Evolutionary conservation across 139 green algal genomes (phyloP), one percentile per base, ranked within the genome.

Genomic region (Chlorella sp.): DNA sequence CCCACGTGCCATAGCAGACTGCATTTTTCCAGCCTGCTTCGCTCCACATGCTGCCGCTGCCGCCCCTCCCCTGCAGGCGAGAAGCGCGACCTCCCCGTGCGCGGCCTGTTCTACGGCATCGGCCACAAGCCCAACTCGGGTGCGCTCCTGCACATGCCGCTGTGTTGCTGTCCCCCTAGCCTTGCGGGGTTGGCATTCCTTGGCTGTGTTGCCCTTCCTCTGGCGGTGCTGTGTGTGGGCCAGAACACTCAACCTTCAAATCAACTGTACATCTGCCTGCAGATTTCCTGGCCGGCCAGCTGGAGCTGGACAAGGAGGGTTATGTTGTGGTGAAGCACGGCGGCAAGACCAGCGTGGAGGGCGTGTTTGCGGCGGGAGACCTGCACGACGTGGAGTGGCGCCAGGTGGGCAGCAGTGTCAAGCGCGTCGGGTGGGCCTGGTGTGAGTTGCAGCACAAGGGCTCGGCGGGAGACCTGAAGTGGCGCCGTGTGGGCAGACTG

Each of bases 31-130:
- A 51, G 44, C 44, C 6, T 6, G 6, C 44, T 16, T 51, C 44
- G 9, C 44, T 9, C 44, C 44, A 16, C 44, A 51, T 6, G 44
- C 44, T 16, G 44, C 30, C 65, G 1, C 65, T 72, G 1, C 65
- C 65, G 51, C 51, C 70, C 20, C 11, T 56, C 17, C 0, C 36
- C 63, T 18, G 70, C 88, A 93, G 94, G 93, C 18, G 93, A 94
- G 86, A 90, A 89, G 86, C 34, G 73, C 17, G 82, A 93, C 9
- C 85, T 98, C 80, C 47, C 74, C 6, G 95, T 99, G 68, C 80
- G 85, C 16, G 97, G 97, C 26, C 84, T 99, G 78, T 99, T 99
- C 82, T 99, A 99, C 87, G 97, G 97, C 82, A 99, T 99, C 81
- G 97, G 97, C 30, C 97, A 99, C 89, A 91, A 90, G 60, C 97